Base-by-base conservation (phyloP, 371 early-diverging fungal species). In the Mortierella sp. region DNA sequence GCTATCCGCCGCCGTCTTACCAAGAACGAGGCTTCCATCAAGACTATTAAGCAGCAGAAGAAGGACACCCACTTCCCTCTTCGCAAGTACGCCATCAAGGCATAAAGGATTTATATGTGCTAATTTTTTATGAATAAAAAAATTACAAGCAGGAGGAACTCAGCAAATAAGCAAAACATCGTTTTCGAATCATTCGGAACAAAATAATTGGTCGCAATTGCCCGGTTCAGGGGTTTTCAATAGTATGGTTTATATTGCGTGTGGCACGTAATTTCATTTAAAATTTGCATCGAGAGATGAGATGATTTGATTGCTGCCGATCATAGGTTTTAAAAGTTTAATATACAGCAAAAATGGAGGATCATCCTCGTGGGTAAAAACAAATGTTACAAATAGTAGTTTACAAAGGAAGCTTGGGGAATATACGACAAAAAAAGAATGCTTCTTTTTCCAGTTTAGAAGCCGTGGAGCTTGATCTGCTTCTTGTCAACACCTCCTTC, bases 1-100 rank as follows among this genome's bases (percentile, higher is more conserved):
- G 98, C 98, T 74, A 93, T 97, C 87, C 96, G 98, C 68, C 95
- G 97, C 73, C 93, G 92, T 66, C 87, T 98, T 86, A 95, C 96
- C 86, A 84, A 86, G 82, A 66, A 81, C 73, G 95, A 96, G 87
- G 79, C 83, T 59, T 75, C 88, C 61, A 70, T 81, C 81, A 93
- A 91, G 90, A 92, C 92, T 56, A 77, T 90, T 68, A 89, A 89
- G 86, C 92, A 94, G 85, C 84, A 85, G 68, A 96, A 96, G 94
- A 92, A 92, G 89, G 89, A 83, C 49, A 80, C 70, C 58, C 92
- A 94, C 93, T 95, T 95, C 91, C 93, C 95, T 76, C 89, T 83
- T 66, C 93, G 97, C 87, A 89, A 90, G 88, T 95, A 86, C 84
- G 95, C 94, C 75, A 85, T 94, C 88, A 93, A 92, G 88, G 94